phyloP scores from a whole-genome alignment of 441 rosid genomes.

The Theobroma grandiflorum region DNA sequence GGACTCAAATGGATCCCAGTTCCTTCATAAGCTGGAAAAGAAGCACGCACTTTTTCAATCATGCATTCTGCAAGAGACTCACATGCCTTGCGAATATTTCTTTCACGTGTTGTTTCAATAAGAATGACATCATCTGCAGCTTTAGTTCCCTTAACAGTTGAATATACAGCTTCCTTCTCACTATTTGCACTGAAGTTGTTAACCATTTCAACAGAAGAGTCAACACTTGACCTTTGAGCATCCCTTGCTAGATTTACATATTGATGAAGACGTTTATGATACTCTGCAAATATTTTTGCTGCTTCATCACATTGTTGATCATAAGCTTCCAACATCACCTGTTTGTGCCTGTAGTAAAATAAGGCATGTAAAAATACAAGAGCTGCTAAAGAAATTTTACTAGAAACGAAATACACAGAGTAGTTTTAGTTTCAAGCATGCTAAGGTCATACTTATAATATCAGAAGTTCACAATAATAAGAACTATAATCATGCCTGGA shows the following conservation, averaged over 20 bases:
- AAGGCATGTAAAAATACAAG: constrained; percentile 18
- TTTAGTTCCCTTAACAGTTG: constrained; percentile 82
- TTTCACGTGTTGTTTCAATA: constrained; percentile 82
- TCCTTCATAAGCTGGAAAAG: constrained; percentile 97
- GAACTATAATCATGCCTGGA: neutral
- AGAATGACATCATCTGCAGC: constrained; percentile 86
- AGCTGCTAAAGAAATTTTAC: neutral
- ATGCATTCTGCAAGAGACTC: constrained; percentile 77
- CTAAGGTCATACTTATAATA: neutral
- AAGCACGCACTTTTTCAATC: constrained; percentile 68
- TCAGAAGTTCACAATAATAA: neutral
- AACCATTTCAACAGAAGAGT: constrained; percentile 61
- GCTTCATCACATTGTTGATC: constrained; percentile 96
- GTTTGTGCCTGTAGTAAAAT: constrained; percentile 74
- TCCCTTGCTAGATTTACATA: constrained; percentile 88
- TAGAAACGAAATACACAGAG: neutral
- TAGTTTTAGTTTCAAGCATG: neutral
- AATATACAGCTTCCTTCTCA: constrained; percentile 88
- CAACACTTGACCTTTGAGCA: constrained; percentile 65
- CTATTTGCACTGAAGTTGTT: constrained; percentile 53
- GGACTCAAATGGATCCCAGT: constrained; percentile 79
- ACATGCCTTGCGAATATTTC: constrained; percentile 84
- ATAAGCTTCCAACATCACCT: constrained; percentile 86
- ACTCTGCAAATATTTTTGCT: constrained; percentile 87
- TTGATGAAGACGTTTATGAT: constrained; percentile 76